A percentile compares a stretch with the other conserved stretches of the same genome.
Evolutionary conservation across 2,329 filamentous ascomycete genomes (phyloP).

Genomic region (Pseudocercospora eumusae): DNA sequence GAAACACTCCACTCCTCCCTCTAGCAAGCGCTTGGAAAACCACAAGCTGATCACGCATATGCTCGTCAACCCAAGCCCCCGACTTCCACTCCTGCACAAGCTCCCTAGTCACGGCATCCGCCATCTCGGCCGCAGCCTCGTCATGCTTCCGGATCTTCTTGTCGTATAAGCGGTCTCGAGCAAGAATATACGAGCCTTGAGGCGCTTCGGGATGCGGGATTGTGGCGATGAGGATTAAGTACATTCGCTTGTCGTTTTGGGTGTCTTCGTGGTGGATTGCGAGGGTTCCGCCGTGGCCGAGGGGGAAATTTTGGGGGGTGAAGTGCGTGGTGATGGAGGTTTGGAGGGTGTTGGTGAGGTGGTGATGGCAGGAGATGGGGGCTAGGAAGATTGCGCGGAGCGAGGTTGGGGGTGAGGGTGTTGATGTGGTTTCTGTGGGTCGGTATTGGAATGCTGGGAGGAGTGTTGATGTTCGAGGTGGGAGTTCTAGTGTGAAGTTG

Average conservation of each 20-base stretch:
- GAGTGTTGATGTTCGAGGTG: conserved; percentile 39
- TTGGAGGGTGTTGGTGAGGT: conserved; percentile 22
- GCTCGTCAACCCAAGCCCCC: conserved; percentile 55
- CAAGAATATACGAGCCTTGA: conserved; percentile 49
- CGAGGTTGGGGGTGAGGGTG: conserved; percentile 28
- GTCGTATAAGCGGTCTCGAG: conserved; percentile 54
- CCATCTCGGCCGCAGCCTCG: conserved; percentile 38
- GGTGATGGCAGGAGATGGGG: conserved; percentile 38
- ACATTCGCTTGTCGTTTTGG: conserved; percentile 42
- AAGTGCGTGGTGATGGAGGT: conserved; percentile 23
- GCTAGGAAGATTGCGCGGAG: conserved; percentile 44
- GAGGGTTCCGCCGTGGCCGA: conserved; percentile 13
- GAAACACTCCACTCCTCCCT: conserved; percentile 42
- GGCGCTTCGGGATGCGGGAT: conserved; percentile 36
- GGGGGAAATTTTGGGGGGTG: conserved; percentile 2
- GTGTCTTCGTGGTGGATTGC: conserved; percentile 30
- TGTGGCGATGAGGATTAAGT: conserved; percentile 59
- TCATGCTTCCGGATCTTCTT: conserved; percentile 35
- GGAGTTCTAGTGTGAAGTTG: conserved; percentile 52
- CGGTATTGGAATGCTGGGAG: conserved; percentile 44
- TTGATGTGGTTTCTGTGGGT: neutral
- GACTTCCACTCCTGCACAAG: conserved; percentile 51
- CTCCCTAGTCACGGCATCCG: conserved; percentile 47
- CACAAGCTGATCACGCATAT: conserved; percentile 60
- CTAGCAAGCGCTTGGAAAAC: conserved; percentile 60